A percentile compares a stretch with the other conserved stretches of the same genome.
Evolutionary conservation across 345 rosid species (phyloP).

Genomic region (Rhodomyrtus tomentosa): DNA sequence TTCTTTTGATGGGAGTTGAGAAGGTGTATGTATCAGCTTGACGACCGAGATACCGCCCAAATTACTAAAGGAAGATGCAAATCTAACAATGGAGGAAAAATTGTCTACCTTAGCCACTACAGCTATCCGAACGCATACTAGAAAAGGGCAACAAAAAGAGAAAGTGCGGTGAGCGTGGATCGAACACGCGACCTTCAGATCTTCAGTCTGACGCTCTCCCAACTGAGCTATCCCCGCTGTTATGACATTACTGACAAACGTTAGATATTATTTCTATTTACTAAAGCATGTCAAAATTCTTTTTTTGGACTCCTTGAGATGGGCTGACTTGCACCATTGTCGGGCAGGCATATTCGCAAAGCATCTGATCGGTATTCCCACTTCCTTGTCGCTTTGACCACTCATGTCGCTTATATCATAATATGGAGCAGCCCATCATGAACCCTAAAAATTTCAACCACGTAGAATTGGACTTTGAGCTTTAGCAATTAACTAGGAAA

Average conservation of each 20-base stretch:
- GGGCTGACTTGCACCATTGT: slow-evolving; percentile 13
- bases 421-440: not conserved
- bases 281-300: no score
- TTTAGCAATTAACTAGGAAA: not conserved
- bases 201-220: slow-evolving; percentile 99
- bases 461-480: not conserved
- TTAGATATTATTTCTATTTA: no score
- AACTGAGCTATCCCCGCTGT: slow-evolving; percentile 95
- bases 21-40: not conserved
- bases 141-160: not conserved
- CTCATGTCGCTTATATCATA: not conserved
- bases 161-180: slow-evolving; percentile 82
- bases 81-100: not conserved
- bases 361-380: slow-evolving; percentile 38
- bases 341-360: slow-evolving; percentile 23
- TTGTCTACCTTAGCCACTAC: not conserved
- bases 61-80: not conserved
- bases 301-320: not conserved
- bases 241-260: no score
- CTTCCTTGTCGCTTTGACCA: slow-evolving; percentile 13
- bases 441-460: not conserved
- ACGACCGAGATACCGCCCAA: not conserved
- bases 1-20: not conserved
- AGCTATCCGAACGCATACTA: no score
- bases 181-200: slow-evolving; percentile 97